Conservation (phyloP, 2,329 filamentous ascomycete species). For the Colletotrichum paranaense region DNA sequence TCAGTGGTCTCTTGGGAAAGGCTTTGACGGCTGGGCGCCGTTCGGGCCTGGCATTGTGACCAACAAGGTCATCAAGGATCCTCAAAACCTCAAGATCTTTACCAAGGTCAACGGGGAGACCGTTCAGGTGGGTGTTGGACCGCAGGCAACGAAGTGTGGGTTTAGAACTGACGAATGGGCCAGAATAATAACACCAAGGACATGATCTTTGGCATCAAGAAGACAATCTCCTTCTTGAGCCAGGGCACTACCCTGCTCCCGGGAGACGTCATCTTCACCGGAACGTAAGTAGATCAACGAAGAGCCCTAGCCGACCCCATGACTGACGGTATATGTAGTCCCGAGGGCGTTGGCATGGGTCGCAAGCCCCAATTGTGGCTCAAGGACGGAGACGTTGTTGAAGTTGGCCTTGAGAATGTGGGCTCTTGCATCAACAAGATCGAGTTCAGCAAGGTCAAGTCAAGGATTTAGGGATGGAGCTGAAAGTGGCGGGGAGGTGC, state of each 20-base stretch:
- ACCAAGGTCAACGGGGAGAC: constrained; percentile 70
- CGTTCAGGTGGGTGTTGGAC: constrained; percentile 57
- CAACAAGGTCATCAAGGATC: constrained; percentile 63
- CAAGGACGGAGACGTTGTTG: constrained; percentile 76
- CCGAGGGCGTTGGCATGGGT: constrained; percentile 78
- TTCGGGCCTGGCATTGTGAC: constrained; percentile 79
- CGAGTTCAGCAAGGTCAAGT: constrained; percentile 43
- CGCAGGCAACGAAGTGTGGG: not conserved
- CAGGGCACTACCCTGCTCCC: constrained; percentile 72
- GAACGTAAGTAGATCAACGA: constrained; percentile 58
- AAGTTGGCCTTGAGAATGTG: constrained; percentile 74
- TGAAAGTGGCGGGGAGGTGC: not conserved
- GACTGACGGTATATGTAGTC: constrained; percentile 51
- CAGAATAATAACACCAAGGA: constrained; percentile 67
- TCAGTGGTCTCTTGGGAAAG: constrained; percentile 79
- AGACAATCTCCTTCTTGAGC: constrained; percentile 70
- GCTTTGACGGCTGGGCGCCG: constrained; percentile 81
- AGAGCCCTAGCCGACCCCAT: not conserved
- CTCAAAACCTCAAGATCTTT: constrained; percentile 65
- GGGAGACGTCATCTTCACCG: constrained; percentile 75
- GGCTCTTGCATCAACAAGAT: constrained; percentile 67
- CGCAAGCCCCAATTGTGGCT: constrained; percentile 75
- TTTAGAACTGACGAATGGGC: not conserved
- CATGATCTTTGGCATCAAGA: constrained; percentile 72
- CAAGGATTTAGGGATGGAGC: constrained; percentile 38